Evolutionary conservation across 352 stramenopile genomes (phyloP).

Genomic region (Globisporangium mamillatum): DNA sequence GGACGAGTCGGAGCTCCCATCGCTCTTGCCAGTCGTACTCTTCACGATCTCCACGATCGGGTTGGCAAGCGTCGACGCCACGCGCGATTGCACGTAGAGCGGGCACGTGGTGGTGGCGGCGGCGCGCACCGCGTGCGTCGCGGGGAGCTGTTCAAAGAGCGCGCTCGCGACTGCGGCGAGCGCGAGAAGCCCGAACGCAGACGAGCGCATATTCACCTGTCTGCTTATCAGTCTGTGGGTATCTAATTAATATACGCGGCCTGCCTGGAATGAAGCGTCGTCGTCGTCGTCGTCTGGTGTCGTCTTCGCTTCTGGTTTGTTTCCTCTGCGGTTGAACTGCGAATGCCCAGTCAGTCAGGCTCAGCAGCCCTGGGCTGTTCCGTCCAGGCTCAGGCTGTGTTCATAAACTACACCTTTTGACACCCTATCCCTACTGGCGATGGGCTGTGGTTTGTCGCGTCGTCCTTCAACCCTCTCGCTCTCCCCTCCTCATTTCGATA

Average conservation of each 20-base stretch:
- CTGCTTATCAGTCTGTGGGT: not conserved
- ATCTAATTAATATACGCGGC: not conserved
- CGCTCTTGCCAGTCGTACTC: slow-evolving; percentile 21
- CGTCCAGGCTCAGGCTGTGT: not conserved
- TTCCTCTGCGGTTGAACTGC: not conserved
- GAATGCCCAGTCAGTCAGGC: not conserved
- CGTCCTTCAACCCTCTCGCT: slow-evolving; percentile 3
- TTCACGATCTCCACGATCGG: slow-evolving; percentile 48
- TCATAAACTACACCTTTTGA: not conserved
- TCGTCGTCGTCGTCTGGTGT: not conserved
- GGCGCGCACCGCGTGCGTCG: slow-evolving; percentile 11
- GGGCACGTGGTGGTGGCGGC: slow-evolving; percentile 47
- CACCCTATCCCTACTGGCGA: not conserved
- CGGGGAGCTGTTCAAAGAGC: slow-evolving; percentile 21
- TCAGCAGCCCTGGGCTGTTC: no score
- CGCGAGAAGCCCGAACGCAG: slow-evolving; percentile 20
- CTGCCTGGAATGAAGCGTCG: not conserved
- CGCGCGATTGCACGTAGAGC: slow-evolving; percentile 54
- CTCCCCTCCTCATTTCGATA: not conserved
- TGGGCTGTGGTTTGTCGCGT: not conserved
- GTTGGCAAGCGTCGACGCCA: slow-evolving; percentile 57
- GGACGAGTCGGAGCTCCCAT: slow-evolving; percentile 27
- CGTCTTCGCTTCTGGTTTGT: not conserved
- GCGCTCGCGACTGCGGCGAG: slow-evolving; percentile 24
- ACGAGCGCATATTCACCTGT: slow-evolving; percentile 1